A percentile compares a stretch with the other conserved stretches of the same genome.
Evolutionary conservation across 2,329 filamentous ascomycete genomes (phyloP).

Genomic region (Alternaria gaisen): DNA sequence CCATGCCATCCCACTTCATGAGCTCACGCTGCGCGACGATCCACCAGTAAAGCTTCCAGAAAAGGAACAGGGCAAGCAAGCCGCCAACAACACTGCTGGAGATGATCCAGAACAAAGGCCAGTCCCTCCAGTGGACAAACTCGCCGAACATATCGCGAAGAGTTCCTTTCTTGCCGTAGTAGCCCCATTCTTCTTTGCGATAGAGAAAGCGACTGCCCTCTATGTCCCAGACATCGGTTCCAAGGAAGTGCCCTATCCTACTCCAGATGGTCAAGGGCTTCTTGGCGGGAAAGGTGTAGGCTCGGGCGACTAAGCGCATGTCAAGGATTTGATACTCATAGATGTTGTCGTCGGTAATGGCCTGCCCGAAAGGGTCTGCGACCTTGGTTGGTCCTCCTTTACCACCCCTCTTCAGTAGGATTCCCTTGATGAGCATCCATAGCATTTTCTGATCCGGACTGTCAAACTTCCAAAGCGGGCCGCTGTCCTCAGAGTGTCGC

Average conservation of each 20-base stretch:
- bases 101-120: conserved; percentile 35
- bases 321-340: conserved; percentile 39
- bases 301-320: conserved; percentile 35
- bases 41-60: conserved; percentile 33
- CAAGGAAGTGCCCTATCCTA: conserved; percentile 38
- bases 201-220: conserved; percentile 41
- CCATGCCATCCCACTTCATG: conserved; percentile 47
- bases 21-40: conserved; percentile 38
- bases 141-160: conserved; percentile 36
- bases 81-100: conserved; percentile 27
- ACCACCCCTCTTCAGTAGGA: conserved; percentile 12
- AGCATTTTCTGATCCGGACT: conserved; percentile 37
- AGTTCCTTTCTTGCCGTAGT: conserved; percentile 43
- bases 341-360: conserved; percentile 21
- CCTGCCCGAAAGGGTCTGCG: conserved; percentile 31
- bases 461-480: conserved; percentile 32
- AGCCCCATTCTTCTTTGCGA: conserved; percentile 40
- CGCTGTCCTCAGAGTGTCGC: conserved; percentile 14
- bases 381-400: conserved; percentile 16
- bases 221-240: conserved; percentile 34
- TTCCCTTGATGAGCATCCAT: conserved; percentile 37
- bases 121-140: conserved; percentile 37
- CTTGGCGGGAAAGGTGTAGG: conserved; percentile 28
- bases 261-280: conserved; percentile 24
- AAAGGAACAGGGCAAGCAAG: conserved; percentile 25